Base-by-base conservation (phyloP, 2,329 filamentous ascomycete genomes). In the Endocalyx cinctus region DNA sequence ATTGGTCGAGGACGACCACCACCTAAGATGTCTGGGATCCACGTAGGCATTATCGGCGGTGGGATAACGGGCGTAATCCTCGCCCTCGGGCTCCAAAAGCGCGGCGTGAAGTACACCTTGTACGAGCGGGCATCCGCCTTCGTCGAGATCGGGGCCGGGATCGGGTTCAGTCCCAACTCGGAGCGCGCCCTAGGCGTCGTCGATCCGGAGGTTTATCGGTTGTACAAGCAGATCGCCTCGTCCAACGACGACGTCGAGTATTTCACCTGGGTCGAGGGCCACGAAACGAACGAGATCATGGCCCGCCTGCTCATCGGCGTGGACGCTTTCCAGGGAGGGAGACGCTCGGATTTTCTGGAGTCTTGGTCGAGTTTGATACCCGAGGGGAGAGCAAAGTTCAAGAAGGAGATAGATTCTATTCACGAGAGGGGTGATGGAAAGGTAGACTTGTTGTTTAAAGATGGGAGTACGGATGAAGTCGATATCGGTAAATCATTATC, bases 101-200 rank as follows among this genome's bases (percentile, higher is more conserved):
- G 69, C 22, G 51, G 52, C 3, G 48, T 74, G 12, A 44, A 55
- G 0, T 69, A 62, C 38, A 65, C 53, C 1, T 35, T 74, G 4
- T 74, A 70, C 42, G 71, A 75, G 45, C 62, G 65, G 5, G 60
- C 67, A 0, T 29, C 54, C 0, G 46, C 50, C 1, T 64, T 69
- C 33, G 54, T 59, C 3, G 69, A 72, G 41, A 65, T 68, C 5
- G 72, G 72, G 0, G 70, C 71, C 0, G 72, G 70, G 6, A 67
- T 75, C 17, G 70, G 66, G 4, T 67, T 73, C 43, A 66, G 61
- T 6, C 67, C 68, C n/a, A 72, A 72, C 39, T 69, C 69, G 2
- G 62, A 72, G 41, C 54, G 56, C 10, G 67, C 69, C 11, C 64
- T 75, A 56, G 41, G 38, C 5, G 32, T 52, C 11, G 51, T 69